Percentiles rank a stretch among this genome's conserved stretches.
Conservation (phyloP, 768 basidiomycete species). For the Cubamyces sp. region DNA sequence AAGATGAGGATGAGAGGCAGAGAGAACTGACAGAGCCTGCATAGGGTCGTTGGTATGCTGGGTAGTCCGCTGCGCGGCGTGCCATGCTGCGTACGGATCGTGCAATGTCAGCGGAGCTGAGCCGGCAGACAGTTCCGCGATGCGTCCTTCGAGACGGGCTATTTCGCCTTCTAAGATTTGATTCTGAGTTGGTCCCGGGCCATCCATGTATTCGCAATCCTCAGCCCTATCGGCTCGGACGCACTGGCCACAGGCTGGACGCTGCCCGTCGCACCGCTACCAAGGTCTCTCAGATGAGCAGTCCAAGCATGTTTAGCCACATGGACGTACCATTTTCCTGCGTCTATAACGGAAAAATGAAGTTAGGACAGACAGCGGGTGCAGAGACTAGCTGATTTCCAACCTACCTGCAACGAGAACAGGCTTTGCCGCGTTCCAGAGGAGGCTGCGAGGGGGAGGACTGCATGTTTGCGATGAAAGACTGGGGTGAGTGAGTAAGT, state of each 20-base stretch:
- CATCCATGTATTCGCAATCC: slow-evolving; percentile 75
- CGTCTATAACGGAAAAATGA: slow-evolving; percentile 37
- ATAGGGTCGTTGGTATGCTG: slow-evolving; percentile 21
- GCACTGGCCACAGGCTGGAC: slow-evolving; percentile 70
- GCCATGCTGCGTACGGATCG: slow-evolving; percentile 32
- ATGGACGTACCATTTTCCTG: slow-evolving; percentile 49
- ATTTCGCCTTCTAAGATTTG: slow-evolving; percentile 64
- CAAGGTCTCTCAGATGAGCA: background rate
- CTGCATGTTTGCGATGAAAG: slow-evolving; percentile 18
- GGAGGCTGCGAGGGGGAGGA: slow-evolving; percentile 27
- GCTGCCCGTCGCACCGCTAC: slow-evolving; percentile 69
- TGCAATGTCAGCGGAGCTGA: slow-evolving; percentile 29
- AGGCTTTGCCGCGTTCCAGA: slow-evolving; percentile 54
- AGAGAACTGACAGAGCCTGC: slow-evolving; percentile 20
- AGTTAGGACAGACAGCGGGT: too few species aligned
- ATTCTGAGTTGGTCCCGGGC: slow-evolving; percentile 60
- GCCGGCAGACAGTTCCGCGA: slow-evolving; percentile 36
- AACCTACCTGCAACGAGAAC: slow-evolving; percentile 54
- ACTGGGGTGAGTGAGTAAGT: background rate
- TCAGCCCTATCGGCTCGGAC: slow-evolving; percentile 58
- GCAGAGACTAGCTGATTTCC: background rate
- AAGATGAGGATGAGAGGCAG: background rate
- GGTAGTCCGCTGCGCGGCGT: slow-evolving; percentile 9
- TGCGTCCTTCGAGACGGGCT: slow-evolving; percentile 55
- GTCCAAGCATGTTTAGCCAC: background rate